Conservation (phyloP, 148 eudicot species). For the Chenopodium berlandieri region DNA sequence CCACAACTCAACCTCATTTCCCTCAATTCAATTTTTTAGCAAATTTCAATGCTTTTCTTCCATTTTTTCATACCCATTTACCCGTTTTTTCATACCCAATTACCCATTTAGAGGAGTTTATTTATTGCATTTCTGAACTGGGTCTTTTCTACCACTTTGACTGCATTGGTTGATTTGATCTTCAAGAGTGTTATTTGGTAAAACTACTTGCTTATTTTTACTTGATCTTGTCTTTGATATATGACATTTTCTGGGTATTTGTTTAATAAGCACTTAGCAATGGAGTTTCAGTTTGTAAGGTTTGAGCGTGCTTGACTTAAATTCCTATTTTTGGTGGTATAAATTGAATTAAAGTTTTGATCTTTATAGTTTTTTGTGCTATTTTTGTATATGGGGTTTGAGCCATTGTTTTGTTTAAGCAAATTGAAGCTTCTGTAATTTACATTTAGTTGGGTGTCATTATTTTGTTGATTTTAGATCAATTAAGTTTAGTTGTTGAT, state of each 20-base stretch:
- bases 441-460: constrained; percentile 7
- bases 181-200: neutral
- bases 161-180: neutral
- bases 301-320: neutral
- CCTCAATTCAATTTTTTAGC: neutral
- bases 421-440: neutral
- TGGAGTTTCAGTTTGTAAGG: neutral
- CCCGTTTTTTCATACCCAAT: neutral
- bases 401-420: constrained; percentile 6
- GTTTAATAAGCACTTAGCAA: neutral
- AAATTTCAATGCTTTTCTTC: neutral
- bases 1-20: neutral
- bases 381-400: constrained; percentile 12
- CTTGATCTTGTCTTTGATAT: neutral
- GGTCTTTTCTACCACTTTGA: neutral
- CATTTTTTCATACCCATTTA: neutral
- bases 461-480: constrained; percentile 6
- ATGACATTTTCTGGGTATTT: neutral
- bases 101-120: neutral
- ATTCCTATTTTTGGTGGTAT: constrained; percentile 8
- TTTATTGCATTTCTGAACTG: too few relatives aligned
- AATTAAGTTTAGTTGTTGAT: constrained; percentile 4
- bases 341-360: constrained; percentile 10
- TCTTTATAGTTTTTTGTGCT: constrained; percentile 5
- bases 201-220: neutral